Base-by-base conservation (phyloP, 805 yeast species). In the Pichia rugopelliculosa region DNA sequence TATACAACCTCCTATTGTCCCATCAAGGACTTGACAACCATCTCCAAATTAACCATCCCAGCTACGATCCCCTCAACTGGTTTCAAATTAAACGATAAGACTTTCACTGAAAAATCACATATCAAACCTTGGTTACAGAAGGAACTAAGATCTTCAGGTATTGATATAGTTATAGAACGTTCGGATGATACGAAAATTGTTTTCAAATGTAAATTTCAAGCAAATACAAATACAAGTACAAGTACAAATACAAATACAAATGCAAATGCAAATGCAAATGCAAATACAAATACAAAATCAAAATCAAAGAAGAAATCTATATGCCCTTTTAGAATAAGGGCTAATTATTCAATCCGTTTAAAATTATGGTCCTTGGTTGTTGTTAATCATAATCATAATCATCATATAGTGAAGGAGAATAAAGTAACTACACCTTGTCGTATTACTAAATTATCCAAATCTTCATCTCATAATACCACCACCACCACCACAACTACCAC, bases 281-380 rank as follows among this genome's bases (percentile, higher is more conserved):
- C 5, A 26, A 39, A 3, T 18, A 42, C 12, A 25, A 36, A 3
- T 22, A 6, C 38, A 24, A 26, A 41, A 27, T 8, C 21, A 4
- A 36, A 21, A 24, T 21, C 42, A 21, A 22, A 12, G 5, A 33
- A 11, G 2, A 53, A 18, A 36, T 10, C 22, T 5, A 15, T 36
- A 52, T 82, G 87, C 57, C 87, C 87, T 2, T 82, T 82, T 57
- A 69, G 83, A 59, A 72, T 82, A 39, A 62, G 88, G 46, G 87
- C 87, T 2, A 80, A 82, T 53, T 79, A 67, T 56, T 75, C 82
- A 1, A 53, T 76, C 11, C 65, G 79, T 51, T 68, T 75, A 33
- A 66, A 70, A 49, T 64, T 67, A 46, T 82, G 88, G 88, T 68
- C 77, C 15, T 66, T 82, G 27, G 83, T 77, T 20, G 76, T 82